A percentile compares a stretch with the other conserved stretches of the same genome.
phyloP scores from a whole-genome alignment of 2,329 filamentous ascomycete genomes.

The Colletotrichum liriopes region DNA sequence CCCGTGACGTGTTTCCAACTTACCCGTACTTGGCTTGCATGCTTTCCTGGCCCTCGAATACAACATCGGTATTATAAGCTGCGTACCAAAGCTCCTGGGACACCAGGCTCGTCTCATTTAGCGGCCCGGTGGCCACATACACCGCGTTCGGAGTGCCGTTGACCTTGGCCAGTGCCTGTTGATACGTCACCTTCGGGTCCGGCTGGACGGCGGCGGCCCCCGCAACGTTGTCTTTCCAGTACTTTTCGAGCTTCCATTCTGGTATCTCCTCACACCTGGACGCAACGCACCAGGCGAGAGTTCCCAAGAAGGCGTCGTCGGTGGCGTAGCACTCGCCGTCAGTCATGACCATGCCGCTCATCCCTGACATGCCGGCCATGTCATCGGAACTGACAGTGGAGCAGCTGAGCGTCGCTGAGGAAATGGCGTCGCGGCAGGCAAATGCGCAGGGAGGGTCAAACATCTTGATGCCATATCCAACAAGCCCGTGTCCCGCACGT shows the following conservation, averaged over 20 bases:
- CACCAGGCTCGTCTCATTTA: background rate
- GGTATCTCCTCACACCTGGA: slow-evolving; percentile 44
- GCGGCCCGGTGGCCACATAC: background rate
- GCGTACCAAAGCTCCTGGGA: background rate
- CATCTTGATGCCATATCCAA: slow-evolving; percentile 28
- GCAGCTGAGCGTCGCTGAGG: slow-evolving; percentile 45
- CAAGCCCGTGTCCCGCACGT: slow-evolving; percentile 16
- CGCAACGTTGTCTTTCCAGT: slow-evolving; percentile 1
- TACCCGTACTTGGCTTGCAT: background rate
- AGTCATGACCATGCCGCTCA: slow-evolving; percentile 35
- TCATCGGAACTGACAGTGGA: slow-evolving; percentile 28
- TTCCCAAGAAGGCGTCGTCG: slow-evolving; percentile 46
- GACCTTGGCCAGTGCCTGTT: background rate
- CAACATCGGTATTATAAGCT: background rate
- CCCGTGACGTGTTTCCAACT: background rate
- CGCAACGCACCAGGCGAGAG: slow-evolving; percentile 47
- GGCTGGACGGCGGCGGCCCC: background rate
- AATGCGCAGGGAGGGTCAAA: slow-evolving; percentile 49
- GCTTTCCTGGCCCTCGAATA: slow-evolving; percentile 8
- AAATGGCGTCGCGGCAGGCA: slow-evolving; percentile 46
- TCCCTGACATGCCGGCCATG: background rate
- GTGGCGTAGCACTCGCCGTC: slow-evolving; percentile 45
- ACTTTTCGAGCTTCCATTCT: slow-evolving; percentile 24
- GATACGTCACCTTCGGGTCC: slow-evolving; percentile 4
- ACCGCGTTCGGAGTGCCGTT: background rate